phyloP scores from a whole-genome alignment of 2,329 filamentous ascomycete genomes.

The Dothistroma septosporum region DNA sequence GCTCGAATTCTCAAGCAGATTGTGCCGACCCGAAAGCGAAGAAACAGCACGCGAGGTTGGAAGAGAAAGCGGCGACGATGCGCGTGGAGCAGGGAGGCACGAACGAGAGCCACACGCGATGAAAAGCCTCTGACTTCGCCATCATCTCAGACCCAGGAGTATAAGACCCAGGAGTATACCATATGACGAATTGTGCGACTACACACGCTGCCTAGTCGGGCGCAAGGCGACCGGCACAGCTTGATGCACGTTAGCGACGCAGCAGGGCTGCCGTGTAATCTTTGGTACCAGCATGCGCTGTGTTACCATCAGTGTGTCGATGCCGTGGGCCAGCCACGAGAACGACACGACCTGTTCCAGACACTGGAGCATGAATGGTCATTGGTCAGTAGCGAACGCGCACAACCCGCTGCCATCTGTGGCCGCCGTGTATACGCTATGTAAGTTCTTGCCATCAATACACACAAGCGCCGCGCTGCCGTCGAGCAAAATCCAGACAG shows the following conservation, averaged over 20 bases:
- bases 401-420: not conserved
- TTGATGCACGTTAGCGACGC: not conserved
- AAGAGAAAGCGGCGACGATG: not conserved
- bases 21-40: not conserved
- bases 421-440: too few relatives aligned
- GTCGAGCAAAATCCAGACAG: too few relatives aligned
- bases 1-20: not conserved
- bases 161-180: not conserved
- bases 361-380: not conserved
- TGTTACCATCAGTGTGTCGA: not conserved
- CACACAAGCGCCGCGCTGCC: too few relatives aligned
- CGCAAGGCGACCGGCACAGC: not conserved
- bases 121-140: not conserved
- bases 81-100: not conserved
- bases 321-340: not conserved
- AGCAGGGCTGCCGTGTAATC: not conserved
- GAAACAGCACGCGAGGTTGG: not conserved
- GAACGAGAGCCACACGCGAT: not conserved
- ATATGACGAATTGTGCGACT: not conserved
- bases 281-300: not conserved
- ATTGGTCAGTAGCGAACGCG: not conserved
- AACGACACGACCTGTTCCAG: not conserved
- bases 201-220: not conserved
- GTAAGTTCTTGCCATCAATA: too few relatives aligned
- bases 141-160: not conserved